phyloP scores from a whole-genome alignment of 441 rosid genomes.

The Viola pubescens region DNA sequence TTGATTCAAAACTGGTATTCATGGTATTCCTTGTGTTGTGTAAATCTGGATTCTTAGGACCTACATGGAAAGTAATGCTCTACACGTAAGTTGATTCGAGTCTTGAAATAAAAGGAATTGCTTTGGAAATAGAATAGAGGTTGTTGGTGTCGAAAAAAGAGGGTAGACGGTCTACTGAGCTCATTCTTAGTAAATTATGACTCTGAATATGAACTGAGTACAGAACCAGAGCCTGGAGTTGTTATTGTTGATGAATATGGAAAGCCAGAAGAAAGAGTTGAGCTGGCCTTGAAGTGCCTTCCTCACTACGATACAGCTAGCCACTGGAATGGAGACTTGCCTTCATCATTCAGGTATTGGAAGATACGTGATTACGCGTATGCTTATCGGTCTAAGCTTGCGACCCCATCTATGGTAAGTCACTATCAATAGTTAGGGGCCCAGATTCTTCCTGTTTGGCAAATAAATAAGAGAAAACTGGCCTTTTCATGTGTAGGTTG shows the following conservation, averaged over 20 bases:
- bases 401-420: slow-evolving; percentile 62
- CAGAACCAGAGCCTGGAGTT: slow-evolving; percentile 57
- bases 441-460: background rate
- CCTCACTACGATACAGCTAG: slow-evolving; percentile 50
- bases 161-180: too few relatives aligned
- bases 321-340: slow-evolving; percentile 28
- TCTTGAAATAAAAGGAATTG: too few relatives aligned
- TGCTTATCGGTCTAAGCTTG: slow-evolving; percentile 67
- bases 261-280: slow-evolving; percentile 58
- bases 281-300: slow-evolving; percentile 62
- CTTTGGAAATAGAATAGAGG: background rate
- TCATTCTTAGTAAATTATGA: background rate
- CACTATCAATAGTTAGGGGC: slow-evolving; percentile 6
- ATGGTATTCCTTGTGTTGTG: too few relatives aligned
- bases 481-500: slow-evolving; percentile 44
- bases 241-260: slow-evolving; percentile 47
- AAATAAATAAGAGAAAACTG: slow-evolving; percentile 2
- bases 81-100: background rate
- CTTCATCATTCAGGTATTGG: slow-evolving; percentile 60
- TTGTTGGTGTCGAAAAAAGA: background rate
- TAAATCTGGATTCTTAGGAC: too few relatives aligned
- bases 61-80: background rate
- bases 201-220: slow-evolving; percentile 12
- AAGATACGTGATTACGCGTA: slow-evolving; percentile 82
- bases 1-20: too few relatives aligned